These are phyloP conservation scores for Heliamphora exappendiculata DNA, from an alignment of 148 eudicot species.

Conservation along the genomic window DNA sequence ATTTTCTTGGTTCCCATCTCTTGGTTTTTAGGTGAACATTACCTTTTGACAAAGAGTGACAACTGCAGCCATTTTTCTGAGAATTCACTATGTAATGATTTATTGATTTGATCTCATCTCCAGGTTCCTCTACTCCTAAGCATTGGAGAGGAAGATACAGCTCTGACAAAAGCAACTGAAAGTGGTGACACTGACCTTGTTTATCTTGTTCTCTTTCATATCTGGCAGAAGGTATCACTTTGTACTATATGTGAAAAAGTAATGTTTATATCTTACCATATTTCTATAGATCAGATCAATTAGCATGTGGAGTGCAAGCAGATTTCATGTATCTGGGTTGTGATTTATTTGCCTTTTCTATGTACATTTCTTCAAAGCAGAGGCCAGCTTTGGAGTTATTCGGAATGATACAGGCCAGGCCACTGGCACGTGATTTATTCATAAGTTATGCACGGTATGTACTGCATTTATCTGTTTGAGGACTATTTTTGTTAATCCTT, in stretches of 20 bases:
- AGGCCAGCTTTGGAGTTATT: constrained; percentile 78
- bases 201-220: constrained; percentile 87
- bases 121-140: constrained; percentile 92
- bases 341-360: constrained; percentile 6
- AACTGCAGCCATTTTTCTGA: not conserved
- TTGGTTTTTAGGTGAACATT: not conserved
- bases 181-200: constrained; percentile 98
- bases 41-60: not conserved
- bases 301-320: not conserved
- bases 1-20: constrained; percentile 7
- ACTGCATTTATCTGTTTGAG: not conserved
- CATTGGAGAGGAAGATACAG: constrained; percentile 91
- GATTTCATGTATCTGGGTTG: not conserved
- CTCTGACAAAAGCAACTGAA: constrained; percentile 83
- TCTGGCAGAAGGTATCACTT: constrained; percentile 73
- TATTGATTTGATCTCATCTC: constrained; percentile 6
- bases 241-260: not conserved
- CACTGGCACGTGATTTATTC: constrained; percentile 84
- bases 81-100: not conserved
- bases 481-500: not conserved
- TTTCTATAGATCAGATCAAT: not conserved
- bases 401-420: constrained; percentile 75
- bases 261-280: not conserved
- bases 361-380: constrained; percentile 27
- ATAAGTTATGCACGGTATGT: constrained; percentile 65